These are phyloP conservation scores for Lepiota venenata DNA, from an alignment of 768 basidiomycete genomes.

Conservation along the genomic window DNA sequence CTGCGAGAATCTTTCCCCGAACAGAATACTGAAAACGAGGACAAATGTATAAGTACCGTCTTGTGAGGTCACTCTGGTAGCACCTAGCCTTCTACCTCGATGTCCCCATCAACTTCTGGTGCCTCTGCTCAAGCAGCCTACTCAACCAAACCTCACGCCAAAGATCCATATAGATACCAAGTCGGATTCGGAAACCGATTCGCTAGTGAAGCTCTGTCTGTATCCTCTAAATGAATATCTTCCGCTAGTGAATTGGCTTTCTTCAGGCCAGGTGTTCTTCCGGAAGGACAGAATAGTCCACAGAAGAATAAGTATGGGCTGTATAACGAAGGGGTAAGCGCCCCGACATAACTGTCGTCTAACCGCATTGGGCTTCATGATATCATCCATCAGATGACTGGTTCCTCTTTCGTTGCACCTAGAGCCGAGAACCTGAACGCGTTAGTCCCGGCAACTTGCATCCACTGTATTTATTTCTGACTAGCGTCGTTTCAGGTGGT, in stretches of 20 bases:
- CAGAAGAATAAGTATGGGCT: slow-evolving; percentile 63
- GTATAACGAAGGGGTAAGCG: slow-evolving; percentile 54
- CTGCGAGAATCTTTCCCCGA: slow-evolving; percentile 11
- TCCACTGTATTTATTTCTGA: background rate
- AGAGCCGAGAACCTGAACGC: slow-evolving; percentile 48
- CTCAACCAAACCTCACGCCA: slow-evolving; percentile 30
- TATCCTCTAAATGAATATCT: slow-evolving; percentile 1
- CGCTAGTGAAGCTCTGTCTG: slow-evolving; percentile 53
- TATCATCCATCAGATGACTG: slow-evolving; percentile 44
- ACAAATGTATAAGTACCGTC: background rate
- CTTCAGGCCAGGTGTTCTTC: slow-evolving; percentile 51
- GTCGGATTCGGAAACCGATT: slow-evolving; percentile 58
- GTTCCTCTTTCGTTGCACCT: slow-evolving; percentile 57
- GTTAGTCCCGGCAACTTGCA: slow-evolving; percentile 28
- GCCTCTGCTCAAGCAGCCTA: slow-evolving; percentile 39
- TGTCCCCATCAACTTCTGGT: slow-evolving; percentile 27
- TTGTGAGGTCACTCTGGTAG: background rate
- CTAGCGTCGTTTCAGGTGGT: slow-evolving; percentile 37
- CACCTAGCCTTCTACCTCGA: slow-evolving; percentile 1
- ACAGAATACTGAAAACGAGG: background rate
- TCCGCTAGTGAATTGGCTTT: background rate
- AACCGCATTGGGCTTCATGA: background rate
- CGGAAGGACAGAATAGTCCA: slow-evolving; percentile 56
- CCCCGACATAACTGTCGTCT: background rate
- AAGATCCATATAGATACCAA: slow-evolving; percentile 57